Base-by-base conservation (phyloP, 768 basidiomycete genomes). In the Floccularia luteovirens region DNA sequence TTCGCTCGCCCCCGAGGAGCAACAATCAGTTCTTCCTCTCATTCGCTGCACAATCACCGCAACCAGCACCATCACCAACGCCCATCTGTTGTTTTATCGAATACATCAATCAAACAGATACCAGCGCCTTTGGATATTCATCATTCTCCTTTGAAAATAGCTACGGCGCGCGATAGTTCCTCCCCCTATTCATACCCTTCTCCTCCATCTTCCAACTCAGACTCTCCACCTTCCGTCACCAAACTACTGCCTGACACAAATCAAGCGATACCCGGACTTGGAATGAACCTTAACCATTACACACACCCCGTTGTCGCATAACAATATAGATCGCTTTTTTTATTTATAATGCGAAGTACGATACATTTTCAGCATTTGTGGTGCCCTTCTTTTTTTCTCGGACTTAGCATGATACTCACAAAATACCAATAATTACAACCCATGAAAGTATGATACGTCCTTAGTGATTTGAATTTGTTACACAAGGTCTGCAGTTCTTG, bases 141-240 rank as follows among this genome's bases (percentile, higher is more conserved):
- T 8, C 27, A 53, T 23, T 31, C 30, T 22, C 22, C 39, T 25
- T 40, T 50, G 31, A 19, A 47, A 21, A 42, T 44, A 34, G 43
- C 43, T 25, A 46, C 52, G 33, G 50, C 53, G 32, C 48, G 38
- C 28, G 41, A 45, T 23, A 46, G 41, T 24, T 58, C 58, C 31
- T 63, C 65, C 5, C 50, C 50, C n/a, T 62, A 63, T 24, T 59
- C 67, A 12, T 76, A 75, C 51, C 74, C 74, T 14, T 73, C 73
- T 0, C 74, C 72, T 1, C 74, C 72, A 37, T 61, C 58, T 14
- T 63, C 62, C 3, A 39, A 55, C 22, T n/a, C n/a, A n/a, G 57
- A 59, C 42, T 65, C 63, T 10, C 63, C 62, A 3, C 51, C 58
- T n/a, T 53, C 53, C 14, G 47, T 57, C 24, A 51, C 48, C 12